Evolutionary conservation across 352 stramenopile species (phyloP), one percentile per base, ranked within the genome.

Genomic region (Halophytophthora polymorphica): DNA sequence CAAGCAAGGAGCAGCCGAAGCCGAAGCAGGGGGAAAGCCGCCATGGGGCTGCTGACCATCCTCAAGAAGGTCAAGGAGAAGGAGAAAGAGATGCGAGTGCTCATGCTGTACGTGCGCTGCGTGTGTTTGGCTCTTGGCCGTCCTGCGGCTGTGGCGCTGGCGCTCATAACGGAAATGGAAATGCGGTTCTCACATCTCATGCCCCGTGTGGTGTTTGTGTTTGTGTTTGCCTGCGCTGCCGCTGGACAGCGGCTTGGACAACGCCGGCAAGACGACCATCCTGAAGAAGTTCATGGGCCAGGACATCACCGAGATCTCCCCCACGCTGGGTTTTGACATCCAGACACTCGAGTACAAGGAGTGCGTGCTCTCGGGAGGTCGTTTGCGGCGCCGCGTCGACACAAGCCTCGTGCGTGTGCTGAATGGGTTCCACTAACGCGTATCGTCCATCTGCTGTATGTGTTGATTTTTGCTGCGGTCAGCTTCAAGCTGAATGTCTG

Each of bases 281-380:
- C 61, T 99, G 25, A 97, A 96, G 53, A 96, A 98, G 67, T 98
- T 99, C 51, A 98, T 98, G 73, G 96, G 94, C 21, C 86, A 99
- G 44, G 86, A 98, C 39, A 98, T 99, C 44, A 89, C 95, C 19
- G 88, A 95, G 38, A 99, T 99, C 64, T 96, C 90, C 38, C 97
- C 97, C 8, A 99, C 97, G 21, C 77, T 99, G 1, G 97, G 97
- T 19, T 99, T 99, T 74, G 96, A 99, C 58, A 99, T 99, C 70
- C 96, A 99, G 66, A 99, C 96, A 25, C 78, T 99, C 28, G 92
- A 99, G 52, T 98, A 98, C 68, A 92, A 95, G 71, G 74, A 90
- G 71, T 93, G 59, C 42, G 69, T 58, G 15, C 15, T 12, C 2
- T 17, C 34, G 41, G 14, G 22, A 19, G 37, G 36, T 3, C 15